These are phyloP conservation scores for Salix brachista DNA, from an alignment of 345 rosid genomes.

Conservation along the genomic window DNA sequence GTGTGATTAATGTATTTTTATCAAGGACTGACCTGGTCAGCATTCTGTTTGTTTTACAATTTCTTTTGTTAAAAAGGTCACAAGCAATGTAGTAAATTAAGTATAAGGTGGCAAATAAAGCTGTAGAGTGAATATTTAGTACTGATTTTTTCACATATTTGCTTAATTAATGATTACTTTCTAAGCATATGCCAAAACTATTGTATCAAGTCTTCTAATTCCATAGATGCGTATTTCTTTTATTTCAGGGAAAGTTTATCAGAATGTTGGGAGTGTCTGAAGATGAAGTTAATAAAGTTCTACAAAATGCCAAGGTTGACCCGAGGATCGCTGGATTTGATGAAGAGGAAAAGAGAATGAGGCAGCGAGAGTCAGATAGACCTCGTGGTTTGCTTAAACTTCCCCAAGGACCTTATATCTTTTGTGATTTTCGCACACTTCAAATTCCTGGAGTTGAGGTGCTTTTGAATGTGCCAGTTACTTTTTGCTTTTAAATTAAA, in stretches of 20 bases:
- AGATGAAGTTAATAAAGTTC: constrained; percentile 58
- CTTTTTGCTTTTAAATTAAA: not conserved
- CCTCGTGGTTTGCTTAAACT: constrained; percentile 41
- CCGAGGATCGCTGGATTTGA: constrained; percentile 81
- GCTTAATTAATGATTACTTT: not conserved
- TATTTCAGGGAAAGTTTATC: constrained; percentile 57
- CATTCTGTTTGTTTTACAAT: not conserved
- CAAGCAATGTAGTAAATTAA: too few species aligned
- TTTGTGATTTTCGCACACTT: constrained; percentile 77
- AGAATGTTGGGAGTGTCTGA: constrained; percentile 91
- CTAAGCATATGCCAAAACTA: not conserved
- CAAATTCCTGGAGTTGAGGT: constrained; percentile 79
- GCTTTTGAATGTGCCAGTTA: not conserved
- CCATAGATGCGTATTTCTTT: constrained; percentile 11
- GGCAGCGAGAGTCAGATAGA: constrained; percentile 34
- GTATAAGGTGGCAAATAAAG: too few species aligned
- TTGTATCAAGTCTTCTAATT: not conserved
- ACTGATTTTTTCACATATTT: not conserved
- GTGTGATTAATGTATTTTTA: too few species aligned
- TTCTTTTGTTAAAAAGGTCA: not conserved
- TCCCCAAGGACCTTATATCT: constrained; percentile 70
- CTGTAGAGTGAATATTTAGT: not conserved
- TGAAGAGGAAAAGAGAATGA: constrained; percentile 82
- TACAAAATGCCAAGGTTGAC: constrained; percentile 46
- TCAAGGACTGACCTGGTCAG: too few species aligned